These are phyloP conservation scores for Heterobasidion irregulare DNA, from an alignment of 1,284 basidiomycete species.

Conservation along the genomic window DNA sequence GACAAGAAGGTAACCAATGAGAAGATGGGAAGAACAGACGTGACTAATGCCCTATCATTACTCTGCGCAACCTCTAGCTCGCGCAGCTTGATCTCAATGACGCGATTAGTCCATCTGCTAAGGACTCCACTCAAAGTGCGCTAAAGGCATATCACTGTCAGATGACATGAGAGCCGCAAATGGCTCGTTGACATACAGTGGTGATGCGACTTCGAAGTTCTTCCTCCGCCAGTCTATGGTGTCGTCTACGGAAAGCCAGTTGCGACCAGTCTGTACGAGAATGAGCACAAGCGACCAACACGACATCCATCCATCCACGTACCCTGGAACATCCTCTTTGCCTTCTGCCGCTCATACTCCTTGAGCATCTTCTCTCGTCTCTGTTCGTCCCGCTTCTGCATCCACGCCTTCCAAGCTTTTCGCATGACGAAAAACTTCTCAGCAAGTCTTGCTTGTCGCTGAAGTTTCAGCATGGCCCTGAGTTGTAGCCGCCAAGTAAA, in stretches of 20 bases:
- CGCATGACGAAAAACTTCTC: conserved; percentile 46
- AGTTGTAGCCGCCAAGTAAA: conserved; percentile 52
- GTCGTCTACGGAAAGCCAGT: conserved; percentile 24
- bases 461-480: conserved; percentile 38
- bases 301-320: conserved; percentile 12
- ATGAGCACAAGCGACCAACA: not conserved
- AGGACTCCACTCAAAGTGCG: conserved; percentile 40
- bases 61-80: conserved; percentile 55
- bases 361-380: conserved; percentile 38
- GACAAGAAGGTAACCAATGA: not conserved
- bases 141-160: conserved; percentile 25
- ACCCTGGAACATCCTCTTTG: conserved; percentile 40
- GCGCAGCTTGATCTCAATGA: conserved; percentile 63
- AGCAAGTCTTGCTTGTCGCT: conserved; percentile 51
- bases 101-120: conserved; percentile 57
- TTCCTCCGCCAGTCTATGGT: conserved; percentile 30
- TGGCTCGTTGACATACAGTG: conserved; percentile 26
- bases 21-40: conserved; percentile 27
- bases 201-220: conserved; percentile 28
- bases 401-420: conserved; percentile 46
- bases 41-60: conserved; percentile 33
- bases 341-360: conserved; percentile 30
- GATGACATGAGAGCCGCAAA: conserved; percentile 1
- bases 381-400: conserved; percentile 37
- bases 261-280: conserved; percentile 39